Evolutionary conservation across 805 yeast genomes (phyloP).

Genomic region (Starmerella stigmatis): DNA sequence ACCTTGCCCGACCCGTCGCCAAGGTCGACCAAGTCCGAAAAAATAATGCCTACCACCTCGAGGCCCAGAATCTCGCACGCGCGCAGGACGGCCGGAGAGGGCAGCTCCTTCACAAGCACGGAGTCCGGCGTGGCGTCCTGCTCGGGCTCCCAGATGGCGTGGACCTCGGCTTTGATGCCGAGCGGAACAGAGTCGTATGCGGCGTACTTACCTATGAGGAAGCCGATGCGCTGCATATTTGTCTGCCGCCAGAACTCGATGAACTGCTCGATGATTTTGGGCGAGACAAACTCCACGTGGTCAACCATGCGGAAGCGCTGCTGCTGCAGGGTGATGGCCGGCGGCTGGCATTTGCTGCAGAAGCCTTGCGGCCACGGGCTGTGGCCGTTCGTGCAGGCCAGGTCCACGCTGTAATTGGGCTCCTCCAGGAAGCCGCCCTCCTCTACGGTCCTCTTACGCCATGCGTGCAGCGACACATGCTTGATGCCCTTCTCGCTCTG

Average conservation of each 20-base stretch:
- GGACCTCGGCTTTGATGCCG: slow-evolving; percentile 88
- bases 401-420: slow-evolving; percentile 53
- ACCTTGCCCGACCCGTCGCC: slow-evolving; percentile 84
- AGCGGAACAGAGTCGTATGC: slow-evolving; percentile 69
- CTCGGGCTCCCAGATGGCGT: slow-evolving; percentile 87
- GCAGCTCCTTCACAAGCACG: slow-evolving; percentile 44
- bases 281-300: slow-evolving; percentile 81
- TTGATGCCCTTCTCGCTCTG: slow-evolving; percentile 67
- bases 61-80: slow-evolving; percentile 48
- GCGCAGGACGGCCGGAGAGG: slow-evolving; percentile 36
- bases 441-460: slow-evolving; percentile 55
- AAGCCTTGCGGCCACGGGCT: slow-evolving; percentile 91
- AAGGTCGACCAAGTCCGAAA: slow-evolving; percentile 81
- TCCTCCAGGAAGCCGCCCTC: slow-evolving; percentile 55
- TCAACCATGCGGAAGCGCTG: slow-evolving; percentile 94
- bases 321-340: slow-evolving; percentile 83
- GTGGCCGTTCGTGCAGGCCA: slow-evolving; percentile 66
- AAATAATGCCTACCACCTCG: slow-evolving; percentile 66
- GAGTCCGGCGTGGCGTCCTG: slow-evolving; percentile 85
- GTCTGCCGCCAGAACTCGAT: slow-evolving; percentile 86
- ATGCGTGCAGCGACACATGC: slow-evolving; percentile 78
- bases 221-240: slow-evolving; percentile 79
- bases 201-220: slow-evolving; percentile 72
- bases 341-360: slow-evolving; percentile 93
- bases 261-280: slow-evolving; percentile 64